A percentile compares a stretch with the other conserved stretches of the same genome.
These are phyloP conservation scores for Colletotrichum sp. DNA, from an alignment of 2,329 filamentous ascomycete genomes.

Conservation along the genomic window DNA sequence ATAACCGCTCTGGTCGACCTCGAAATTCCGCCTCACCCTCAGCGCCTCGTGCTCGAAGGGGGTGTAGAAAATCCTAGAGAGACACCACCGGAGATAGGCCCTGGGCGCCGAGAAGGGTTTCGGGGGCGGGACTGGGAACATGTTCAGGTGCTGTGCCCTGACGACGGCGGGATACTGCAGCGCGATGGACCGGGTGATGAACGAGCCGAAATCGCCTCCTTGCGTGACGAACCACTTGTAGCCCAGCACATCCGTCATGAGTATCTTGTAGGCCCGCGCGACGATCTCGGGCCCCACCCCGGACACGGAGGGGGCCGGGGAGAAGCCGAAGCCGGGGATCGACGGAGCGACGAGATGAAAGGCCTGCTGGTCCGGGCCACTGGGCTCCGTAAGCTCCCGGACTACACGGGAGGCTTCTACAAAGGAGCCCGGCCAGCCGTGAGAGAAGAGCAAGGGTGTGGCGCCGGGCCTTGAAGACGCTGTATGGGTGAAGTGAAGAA, in stretches of 20 bases:
- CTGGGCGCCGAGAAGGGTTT: neutral
- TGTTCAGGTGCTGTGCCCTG: conserved; percentile 6
- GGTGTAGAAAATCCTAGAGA: neutral
- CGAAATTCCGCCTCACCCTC: neutral
- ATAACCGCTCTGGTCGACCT: neutral
- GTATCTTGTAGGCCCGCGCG: conserved; percentile 35
- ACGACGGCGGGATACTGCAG: conserved; percentile 2
- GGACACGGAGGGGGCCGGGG: conserved; percentile 29
- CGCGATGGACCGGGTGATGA: conserved; percentile 21
- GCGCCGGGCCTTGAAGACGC: conserved; percentile 31
- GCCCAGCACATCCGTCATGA: conserved; percentile 43
- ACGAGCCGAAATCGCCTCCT: conserved; percentile 33
- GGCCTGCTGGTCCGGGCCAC: conserved; percentile 31
- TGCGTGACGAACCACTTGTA: conserved; percentile 38
- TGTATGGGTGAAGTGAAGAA: conserved; percentile 37
- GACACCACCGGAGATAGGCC: neutral
- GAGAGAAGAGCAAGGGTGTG: conserved; percentile 44
- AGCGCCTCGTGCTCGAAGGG: neutral
- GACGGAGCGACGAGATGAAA: conserved; percentile 54
- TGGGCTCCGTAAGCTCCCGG: conserved; percentile 27
- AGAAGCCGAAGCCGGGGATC: conserved; percentile 49
- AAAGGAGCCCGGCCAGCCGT: conserved; percentile 49
- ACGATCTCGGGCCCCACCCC: conserved; percentile 35
- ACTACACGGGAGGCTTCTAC: conserved; percentile 40
- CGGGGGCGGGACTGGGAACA: conserved; percentile 3